Evolutionary conservation across 257 asterid species (phyloP).

Genomic region (Solanum chiquidenum): DNA sequence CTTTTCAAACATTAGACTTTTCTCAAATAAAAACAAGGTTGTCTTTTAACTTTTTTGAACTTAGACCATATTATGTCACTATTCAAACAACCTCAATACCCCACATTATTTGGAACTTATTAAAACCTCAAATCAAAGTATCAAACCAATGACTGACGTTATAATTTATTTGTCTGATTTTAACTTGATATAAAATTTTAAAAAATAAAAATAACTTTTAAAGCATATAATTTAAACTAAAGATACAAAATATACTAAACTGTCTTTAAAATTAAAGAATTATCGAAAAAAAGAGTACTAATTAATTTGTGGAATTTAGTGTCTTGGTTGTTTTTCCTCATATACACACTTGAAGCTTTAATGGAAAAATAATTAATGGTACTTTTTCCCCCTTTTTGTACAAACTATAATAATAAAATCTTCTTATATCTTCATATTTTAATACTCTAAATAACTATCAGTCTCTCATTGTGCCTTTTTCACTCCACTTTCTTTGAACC

Average conservation of each 20-base stretch:
- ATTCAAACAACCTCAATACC: not conserved
- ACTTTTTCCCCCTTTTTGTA: not conserved
- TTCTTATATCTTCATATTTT: not conserved
- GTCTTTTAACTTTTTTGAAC: not conserved
- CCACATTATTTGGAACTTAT: not conserved
- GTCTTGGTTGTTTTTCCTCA: not conserved
- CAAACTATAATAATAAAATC: not conserved
- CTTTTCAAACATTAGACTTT: not conserved
- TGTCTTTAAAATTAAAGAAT: too few relatives aligned
- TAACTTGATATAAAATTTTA: rapidly evolving
- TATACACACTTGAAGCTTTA: not conserved
- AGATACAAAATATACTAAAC: too few relatives aligned
- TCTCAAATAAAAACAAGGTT: not conserved
- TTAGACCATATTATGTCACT: not conserved
- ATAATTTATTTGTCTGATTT: not conserved
- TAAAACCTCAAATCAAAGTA: not conserved
- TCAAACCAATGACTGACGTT: not conserved
- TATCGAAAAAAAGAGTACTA: not conserved
- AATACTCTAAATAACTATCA: not conserved
- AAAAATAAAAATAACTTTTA: not conserved
- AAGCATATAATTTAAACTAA: too few relatives aligned
- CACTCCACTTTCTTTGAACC: not conserved
- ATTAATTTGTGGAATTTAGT: not conserved
- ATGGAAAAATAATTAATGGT: not conserved
- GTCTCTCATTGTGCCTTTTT: not conserved